Evolutionary conservation across 371 early-diverging fungal species (phyloP), one percentile per base, ranked within the genome.

Genomic region (Rhizopus sp.): DNA sequence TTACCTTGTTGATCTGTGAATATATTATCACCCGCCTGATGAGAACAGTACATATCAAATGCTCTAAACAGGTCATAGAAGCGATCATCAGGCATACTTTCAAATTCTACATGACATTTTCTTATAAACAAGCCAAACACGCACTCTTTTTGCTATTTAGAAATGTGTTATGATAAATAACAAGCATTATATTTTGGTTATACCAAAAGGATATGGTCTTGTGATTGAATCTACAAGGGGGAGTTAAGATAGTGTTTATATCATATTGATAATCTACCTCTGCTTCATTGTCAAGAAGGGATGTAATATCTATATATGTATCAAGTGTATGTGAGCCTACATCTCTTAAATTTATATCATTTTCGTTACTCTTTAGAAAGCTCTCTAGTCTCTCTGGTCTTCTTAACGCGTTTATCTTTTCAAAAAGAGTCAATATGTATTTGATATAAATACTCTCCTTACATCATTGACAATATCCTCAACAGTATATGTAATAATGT

Each of bases 91-190:
- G 66, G 51, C 12, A 63, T 39, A 38, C 41, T 55, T 23, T 53
- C 38, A 52, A 65, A 77, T 50, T 73, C 78, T 4, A 72, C 46
- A 29, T 55, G 53, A 32, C 72, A 74, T 46, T 59, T 62, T 10
- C 78, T 63, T n/a, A 74, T 62, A 62, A 72, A 77, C 34, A 70
- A 31, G 4, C 72, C 75, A 56, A 77, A 66, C 4, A 77, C 58
- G 48, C 78, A 72, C 3, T 59, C 51, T 58, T 63, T 68, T 16
- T 69, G 70, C 77, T 75, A 40, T 5, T 57, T 53, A 30, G n/a
- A 12, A 13, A 40, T 15, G 7, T 42, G 10, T 10, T 32, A n/a
- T n/a, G n/a, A 33, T 5, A 5, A 51, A 5, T 12, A 15, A 5
- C 39, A 3, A 4, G 38, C 23, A 5, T 12, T 38, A 23, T 39